Base-by-base conservation (phyloP, 345 rosid species). In the Pelargonium nanum region DNA sequence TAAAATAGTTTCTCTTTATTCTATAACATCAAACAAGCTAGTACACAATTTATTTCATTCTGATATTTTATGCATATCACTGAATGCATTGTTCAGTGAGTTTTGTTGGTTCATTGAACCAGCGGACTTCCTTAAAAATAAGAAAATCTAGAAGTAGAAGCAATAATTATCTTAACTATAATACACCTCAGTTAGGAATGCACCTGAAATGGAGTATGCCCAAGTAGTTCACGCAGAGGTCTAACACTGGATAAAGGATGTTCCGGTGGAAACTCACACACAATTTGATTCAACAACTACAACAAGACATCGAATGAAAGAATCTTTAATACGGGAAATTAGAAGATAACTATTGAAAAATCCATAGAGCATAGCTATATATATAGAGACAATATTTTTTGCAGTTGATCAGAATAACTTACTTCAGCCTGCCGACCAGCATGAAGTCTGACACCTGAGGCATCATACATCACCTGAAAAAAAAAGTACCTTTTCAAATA, bases 341-440 rank as follows among this genome's bases (percentile, higher is more conserved):
- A 26, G 22, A 63, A 19, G 5, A 25, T 52, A 48, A 5, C 34
- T 32, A 60, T 25, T 63, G 54, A 65, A 50, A 13, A 40, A 17
- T 40, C 48, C 48, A 40, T 17, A 9, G 15, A 40, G 15, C 2
- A 2, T 12, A 40, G 10, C 15, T 40, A 17, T 40, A 12, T 17
- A 40, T 9, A 40, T 40, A 40, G 48, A 10, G 48, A 40, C 48
- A 12, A 32, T 15, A 22, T 55, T 45, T 55, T 26, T 26, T 23
- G 25, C 13, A 55, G 61, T 22, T 52, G n/a, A 55, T 22, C 16
- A 54, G 22, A 71, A 26, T 58, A 40, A 67, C 76, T 68, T 73
- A 89, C 96, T 81, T 92, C 98, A 58, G 96, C 98, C 77, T 92
- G 98, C 65, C 93, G 95, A 61, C 98, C 98, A 65, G 98, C 98